phyloP scores from a whole-genome alignment of 345 rosid genomes.

The Cardamine resedifolia region DNA sequence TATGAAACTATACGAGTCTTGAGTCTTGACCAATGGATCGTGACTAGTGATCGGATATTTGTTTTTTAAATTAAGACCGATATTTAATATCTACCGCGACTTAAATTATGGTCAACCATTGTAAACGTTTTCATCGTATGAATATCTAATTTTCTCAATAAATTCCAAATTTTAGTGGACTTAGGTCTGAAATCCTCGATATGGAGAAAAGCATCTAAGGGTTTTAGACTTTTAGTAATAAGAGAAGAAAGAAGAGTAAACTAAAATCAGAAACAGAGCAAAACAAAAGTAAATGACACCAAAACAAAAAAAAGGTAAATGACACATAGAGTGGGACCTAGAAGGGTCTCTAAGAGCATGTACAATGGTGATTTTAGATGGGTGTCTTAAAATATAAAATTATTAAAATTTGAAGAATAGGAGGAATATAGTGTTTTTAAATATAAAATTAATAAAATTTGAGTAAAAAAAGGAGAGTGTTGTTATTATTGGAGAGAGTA shows the following conservation, averaged over 20 bases:
- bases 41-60: neutral
- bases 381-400: too few species aligned
- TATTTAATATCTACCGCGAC: neutral
- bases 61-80: neutral
- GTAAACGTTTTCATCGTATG: too few species aligned
- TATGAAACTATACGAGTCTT: neutral
- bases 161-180: neutral
- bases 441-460: too few species aligned
- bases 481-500: too few species aligned
- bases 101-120: neutral
- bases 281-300: too few species aligned
- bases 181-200: neutral
- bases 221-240: neutral
- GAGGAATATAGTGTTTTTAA: too few species aligned
- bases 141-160: neutral
- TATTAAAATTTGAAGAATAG: too few species aligned
- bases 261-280: neutral
- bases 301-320: too few species aligned
- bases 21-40: too few species aligned
- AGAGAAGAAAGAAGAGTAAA: neutral
- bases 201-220: neutral
- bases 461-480: too few species aligned
- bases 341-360: constrained; percentile 5
- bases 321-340: constrained; percentile 26
- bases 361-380: too few species aligned